Base-by-base conservation (phyloP, 208 protist species). In the Acanthamoeba quina region DNA sequence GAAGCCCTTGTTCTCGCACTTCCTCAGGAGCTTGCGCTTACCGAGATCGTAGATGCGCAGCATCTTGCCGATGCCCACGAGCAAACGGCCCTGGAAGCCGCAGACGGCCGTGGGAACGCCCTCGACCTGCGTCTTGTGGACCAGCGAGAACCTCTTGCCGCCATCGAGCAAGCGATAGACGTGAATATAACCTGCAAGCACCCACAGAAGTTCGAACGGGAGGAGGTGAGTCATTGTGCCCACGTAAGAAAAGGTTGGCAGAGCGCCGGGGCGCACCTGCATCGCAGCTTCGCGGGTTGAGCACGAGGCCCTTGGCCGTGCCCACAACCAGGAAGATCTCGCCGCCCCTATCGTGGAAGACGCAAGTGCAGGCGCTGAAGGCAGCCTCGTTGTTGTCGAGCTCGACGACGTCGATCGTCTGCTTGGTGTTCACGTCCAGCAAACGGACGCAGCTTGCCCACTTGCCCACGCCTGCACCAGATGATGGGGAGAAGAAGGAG, bases 1-100 rank as follows among this genome's bases (percentile, higher is more conserved):
- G 10, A 99, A 70, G 17, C 41, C 47, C 92, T 97, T 95, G 70
- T 72, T 97, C 94, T 99, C 98, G 95, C 97, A 98, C 95, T 99
- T 99, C 56, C 97, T 94, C 44, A 99, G 94, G 37, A 99, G 94
- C 83, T 98, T 96, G 93, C 96, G 95, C 86, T 98, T 97, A 68
- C 98, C 98, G 26, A 98, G 82, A 62, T 99, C 98, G 94, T 98
- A 99, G 56, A 99, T 91, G 68, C 97, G 92, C 31, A 99, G 94
- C 4, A 54, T 56, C 29, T 96, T 95, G 21, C 96, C 97, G 2
- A 98, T 92, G 66, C 98, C 97, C 24, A 94, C 97, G 5, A 98
- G 41, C 19, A 98, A 62, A 29, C 95, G 83, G 11, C 97, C 98
- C 91, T 97, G 95, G 92, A 98, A 99, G 13, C 80, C 19, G 19